Percentiles rank a stretch among this genome's conserved stretches.
Evolutionary conservation across 495 filamentous ascomycete genomes (phyloP).

Genomic region (Aspergillus bertholletiae): DNA sequence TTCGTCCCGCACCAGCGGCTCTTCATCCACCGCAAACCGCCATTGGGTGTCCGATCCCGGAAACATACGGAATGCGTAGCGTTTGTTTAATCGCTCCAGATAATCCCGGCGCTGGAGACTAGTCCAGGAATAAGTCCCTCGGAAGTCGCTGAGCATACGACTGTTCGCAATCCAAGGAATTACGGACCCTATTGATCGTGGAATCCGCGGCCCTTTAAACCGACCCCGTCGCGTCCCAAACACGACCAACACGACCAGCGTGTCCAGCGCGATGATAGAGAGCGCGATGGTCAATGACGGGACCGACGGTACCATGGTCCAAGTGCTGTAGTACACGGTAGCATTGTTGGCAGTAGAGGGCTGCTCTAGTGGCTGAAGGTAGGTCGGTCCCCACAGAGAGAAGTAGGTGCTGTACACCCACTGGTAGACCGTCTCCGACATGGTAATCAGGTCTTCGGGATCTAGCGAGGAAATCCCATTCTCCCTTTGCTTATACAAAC

Average conservation of each 20-base stretch:
- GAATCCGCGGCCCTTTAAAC: conserved; percentile 37
- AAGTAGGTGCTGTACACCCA: conserved; percentile 44
- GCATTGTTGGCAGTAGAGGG: conserved; percentile 21
- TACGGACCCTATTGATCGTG: conserved; percentile 36
- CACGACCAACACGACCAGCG: conserved; percentile 34
- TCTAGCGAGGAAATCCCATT: conserved; percentile 25
- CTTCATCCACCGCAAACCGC: conserved; percentile 39
- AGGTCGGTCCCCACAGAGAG: conserved; percentile 35
- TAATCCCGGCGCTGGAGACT: conserved; percentile 29
- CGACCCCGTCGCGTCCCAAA: conserved; percentile 38
- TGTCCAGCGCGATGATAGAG: conserved; percentile 34
- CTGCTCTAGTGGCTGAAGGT: conserved; percentile 26
- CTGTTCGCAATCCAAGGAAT: conserved; percentile 41
- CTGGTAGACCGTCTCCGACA: conserved; percentile 35
- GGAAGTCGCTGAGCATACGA: conserved; percentile 36
- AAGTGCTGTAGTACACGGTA: conserved; percentile 31
- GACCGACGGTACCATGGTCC: conserved; percentile 34
- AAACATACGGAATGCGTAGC: conserved; percentile 38
- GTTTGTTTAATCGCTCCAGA: conserved; percentile 26
- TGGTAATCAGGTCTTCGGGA: conserved; percentile 18
- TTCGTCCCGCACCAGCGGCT: conserved; percentile 18
- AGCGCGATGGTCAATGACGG: conserved; percentile 31
- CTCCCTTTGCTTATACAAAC: conserved; percentile 30
- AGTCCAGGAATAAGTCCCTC: conserved; percentile 31
- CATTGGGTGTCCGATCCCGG: conserved; percentile 27